These are phyloP conservation scores for Podila epigama DNA, from an alignment of 192 early-diverging fungal genomes.

Conservation along the genomic window DNA sequence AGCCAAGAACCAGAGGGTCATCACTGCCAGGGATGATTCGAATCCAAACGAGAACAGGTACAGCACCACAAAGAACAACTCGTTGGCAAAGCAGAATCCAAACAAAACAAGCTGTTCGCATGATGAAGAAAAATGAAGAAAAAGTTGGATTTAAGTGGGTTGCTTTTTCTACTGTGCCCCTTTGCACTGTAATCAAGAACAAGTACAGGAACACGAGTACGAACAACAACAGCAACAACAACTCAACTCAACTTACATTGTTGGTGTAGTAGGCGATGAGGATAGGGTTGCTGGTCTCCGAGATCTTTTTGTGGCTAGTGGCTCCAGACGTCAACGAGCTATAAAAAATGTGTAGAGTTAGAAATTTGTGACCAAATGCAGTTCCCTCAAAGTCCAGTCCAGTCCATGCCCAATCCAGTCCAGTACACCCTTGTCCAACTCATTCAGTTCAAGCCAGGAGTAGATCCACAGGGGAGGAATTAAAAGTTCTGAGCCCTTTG, in stretches of 20 bases:
- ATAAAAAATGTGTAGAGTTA: background rate
- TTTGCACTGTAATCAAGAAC: background rate
- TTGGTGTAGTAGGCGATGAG: conserved; percentile 93
- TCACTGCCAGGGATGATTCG: conserved; percentile 37
- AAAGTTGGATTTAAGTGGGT: background rate
- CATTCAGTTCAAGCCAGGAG: too few species aligned
- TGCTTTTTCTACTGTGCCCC: background rate
- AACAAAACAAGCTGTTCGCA: conserved; percentile 80
- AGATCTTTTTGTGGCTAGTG: conserved; percentile 91
- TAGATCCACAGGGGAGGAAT: too few species aligned
- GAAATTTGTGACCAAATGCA: background rate
- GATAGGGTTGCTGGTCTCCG: conserved; percentile 73
- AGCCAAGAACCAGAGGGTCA: conserved; percentile 18
- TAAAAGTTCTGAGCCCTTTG: too few species aligned
- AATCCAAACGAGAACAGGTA: conserved; percentile 70
- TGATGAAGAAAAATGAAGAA: background rate
- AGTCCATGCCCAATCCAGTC: background rate
- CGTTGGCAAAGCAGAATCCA: conserved; percentile 89
- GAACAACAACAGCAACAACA: too few species aligned
- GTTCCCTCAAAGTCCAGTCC: too few species aligned
- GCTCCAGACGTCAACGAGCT: conserved; percentile 85
- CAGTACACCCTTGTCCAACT: too few species aligned
- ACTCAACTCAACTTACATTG: too few species aligned
- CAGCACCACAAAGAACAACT: conserved; percentile 89
- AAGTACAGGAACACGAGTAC: too few species aligned